Evolutionary conservation across 192 early-diverging fungal genomes (phyloP).

Genomic region (Backusella macrospora): DNA sequence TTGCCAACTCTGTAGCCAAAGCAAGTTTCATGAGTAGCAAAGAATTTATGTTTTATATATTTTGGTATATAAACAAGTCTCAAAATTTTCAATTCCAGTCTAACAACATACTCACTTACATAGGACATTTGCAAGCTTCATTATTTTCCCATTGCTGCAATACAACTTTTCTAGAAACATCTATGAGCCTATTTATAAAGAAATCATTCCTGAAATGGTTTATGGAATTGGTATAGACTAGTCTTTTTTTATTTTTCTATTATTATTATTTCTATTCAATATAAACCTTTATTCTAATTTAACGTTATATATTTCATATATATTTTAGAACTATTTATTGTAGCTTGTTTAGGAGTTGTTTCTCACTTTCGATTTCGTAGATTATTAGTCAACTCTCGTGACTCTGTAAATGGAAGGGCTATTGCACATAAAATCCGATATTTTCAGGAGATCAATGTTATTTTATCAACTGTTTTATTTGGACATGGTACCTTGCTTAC

Average conservation of each 20-base stretch:
- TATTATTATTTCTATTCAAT: neutral
- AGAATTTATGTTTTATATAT: slow-evolving; percentile 49
- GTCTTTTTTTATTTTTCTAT: neutral
- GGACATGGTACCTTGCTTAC: slow-evolving; percentile 27
- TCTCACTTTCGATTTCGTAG: slow-evolving; percentile 31
- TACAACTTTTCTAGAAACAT: slow-evolving; percentile 27
- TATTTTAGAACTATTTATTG: slow-evolving; percentile 20
- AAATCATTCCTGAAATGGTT: slow-evolving; percentile 47
- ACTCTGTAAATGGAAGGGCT: slow-evolving; percentile 19
- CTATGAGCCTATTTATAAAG: slow-evolving; percentile 35
- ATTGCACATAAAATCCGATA: slow-evolving; percentile 29
- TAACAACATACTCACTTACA: neutral
- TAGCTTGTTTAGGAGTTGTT: slow-evolving; percentile 23
- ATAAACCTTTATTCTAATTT: neutral
- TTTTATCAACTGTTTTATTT: slow-evolving; percentile 28
- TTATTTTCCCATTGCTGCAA: slow-evolving; percentile 45
- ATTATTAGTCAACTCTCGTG: slow-evolving; percentile 27
- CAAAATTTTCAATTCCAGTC: neutral
- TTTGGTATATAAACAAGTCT: slow-evolving; percentile 32
- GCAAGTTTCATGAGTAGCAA: slow-evolving; percentile 46
- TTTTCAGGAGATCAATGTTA: slow-evolving; percentile 38
- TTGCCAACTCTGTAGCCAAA: slow-evolving; percentile 45
- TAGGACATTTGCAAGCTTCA: slow-evolving; percentile 37
- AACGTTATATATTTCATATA: neutral
- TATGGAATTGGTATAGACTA: slow-evolving; percentile 33